phyloP scores from a whole-genome alignment of 2,329 filamentous ascomycete genomes.

The Capronia americana region DNA sequence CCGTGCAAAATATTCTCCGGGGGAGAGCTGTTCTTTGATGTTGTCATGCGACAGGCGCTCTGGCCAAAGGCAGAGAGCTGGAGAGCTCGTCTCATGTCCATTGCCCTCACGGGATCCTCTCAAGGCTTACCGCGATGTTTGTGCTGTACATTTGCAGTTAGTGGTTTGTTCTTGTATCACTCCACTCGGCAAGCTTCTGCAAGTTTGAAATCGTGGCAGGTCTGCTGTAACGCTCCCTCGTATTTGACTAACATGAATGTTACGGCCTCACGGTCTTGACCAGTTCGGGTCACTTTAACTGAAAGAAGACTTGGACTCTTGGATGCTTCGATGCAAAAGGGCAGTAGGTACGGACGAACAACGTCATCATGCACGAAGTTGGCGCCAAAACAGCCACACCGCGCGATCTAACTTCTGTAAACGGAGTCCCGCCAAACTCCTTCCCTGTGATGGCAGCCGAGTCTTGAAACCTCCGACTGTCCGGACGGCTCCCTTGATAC shows the following conservation, averaged over 20 bases:
- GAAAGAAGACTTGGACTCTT: slow-evolving; percentile 12
- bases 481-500: not conserved
- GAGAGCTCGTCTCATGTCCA: not conserved
- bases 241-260: slow-evolving; percentile 4
- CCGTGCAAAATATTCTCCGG: slow-evolving; percentile 22
- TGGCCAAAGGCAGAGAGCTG: not conserved
- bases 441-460: slow-evolving; percentile 12
- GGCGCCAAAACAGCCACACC: slow-evolving; percentile 8
- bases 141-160: not conserved
- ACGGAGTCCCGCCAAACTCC: slow-evolving; percentile 9
- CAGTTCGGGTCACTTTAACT: slow-evolving; percentile 8
- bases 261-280: not conserved
- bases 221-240: slow-evolving; percentile 11
- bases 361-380: slow-evolving; percentile 16
- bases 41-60: too few relatives aligned
- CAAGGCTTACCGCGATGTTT: not conserved
- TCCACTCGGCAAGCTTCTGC: not conserved
- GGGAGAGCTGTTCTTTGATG: slow-evolving; percentile 7
- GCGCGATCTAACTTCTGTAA: slow-evolving; percentile 10
- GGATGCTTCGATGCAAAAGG: slow-evolving; percentile 7
- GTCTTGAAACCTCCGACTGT: not conserved
- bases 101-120: not conserved
- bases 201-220: not conserved
- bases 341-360: slow-evolving; percentile 1
- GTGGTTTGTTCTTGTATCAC: not conserved